Base-by-base conservation (phyloP, 2,329 filamentous ascomycete species). In the Neocatenulostroma microsporum region DNA sequence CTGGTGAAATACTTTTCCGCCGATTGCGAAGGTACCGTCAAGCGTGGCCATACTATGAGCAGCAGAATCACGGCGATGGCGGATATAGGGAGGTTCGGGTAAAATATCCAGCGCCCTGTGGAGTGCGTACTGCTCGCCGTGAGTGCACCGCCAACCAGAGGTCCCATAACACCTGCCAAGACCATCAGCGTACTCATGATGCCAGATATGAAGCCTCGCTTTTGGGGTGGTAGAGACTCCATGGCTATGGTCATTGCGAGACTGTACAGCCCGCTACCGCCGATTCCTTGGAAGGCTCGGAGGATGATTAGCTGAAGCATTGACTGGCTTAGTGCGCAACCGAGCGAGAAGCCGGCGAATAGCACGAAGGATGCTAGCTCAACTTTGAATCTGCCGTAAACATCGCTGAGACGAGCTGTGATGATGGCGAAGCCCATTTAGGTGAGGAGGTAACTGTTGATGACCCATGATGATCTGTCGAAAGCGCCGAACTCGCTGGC, bases 341-440 rank as follows among this genome's bases (percentile, higher is more conserved):
- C 74, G 2, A 78, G 48, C 0, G 75, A 78, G 46, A 76, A 77
- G 20, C 54, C 62, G 35, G 76, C 61, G 45, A 79, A 79, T 13
- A 78, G 52, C 26, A 70, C 35, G 44, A 70, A 75, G 20, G 70
- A 69, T 2, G 56, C 53, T 8, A 70, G 41, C 45, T 74, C 74
- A 9, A 73, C 69, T 41, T 66, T 57, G 15, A 66, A 67, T n/a
- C 72, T 63, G 21, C 74, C 74, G 25, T 75, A 48, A 12, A 76
- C 61, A 44, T 78, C 74, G 8, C 71, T 70, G 12, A 73, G 47
- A 18, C 70, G 66, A n/a, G 73, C 64, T 40, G 74, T 68, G 26
- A 76, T 61, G 12, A 76, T 69, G 3, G 73, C 69, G 45, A 67
- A 78, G 26, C 74, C 68, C 21, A 78, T 62, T 46, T 76, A 77